phyloP scores from a whole-genome alignment of 1,284 basidiomycete species.

The Cutaneotrichosporon sp. region DNA sequence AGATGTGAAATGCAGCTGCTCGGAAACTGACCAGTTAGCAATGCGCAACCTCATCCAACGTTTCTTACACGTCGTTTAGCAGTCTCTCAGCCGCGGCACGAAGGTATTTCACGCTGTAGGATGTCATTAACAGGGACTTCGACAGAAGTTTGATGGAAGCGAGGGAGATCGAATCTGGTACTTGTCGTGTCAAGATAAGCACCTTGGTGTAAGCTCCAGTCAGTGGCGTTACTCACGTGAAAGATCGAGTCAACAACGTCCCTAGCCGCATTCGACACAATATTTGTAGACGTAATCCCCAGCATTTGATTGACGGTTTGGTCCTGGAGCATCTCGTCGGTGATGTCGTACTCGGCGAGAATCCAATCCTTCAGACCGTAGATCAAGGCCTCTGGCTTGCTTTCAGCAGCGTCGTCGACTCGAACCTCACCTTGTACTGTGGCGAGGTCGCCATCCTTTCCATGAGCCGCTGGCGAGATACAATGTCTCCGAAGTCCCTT shows the following conservation, averaged over 20 bases:
- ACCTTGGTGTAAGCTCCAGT: background rate
- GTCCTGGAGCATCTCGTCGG: background rate
- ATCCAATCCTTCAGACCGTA: constrained; percentile 83
- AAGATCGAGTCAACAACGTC: background rate
- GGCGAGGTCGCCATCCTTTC: constrained; percentile 70
- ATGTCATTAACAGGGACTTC: background rate
- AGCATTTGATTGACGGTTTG: background rate
- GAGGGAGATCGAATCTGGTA: background rate
- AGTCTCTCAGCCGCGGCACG: background rate
- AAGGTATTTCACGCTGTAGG: background rate
- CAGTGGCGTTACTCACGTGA: background rate
- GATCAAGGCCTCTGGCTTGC: constrained; percentile 69
- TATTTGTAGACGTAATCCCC: background rate
- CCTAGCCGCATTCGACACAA: background rate
- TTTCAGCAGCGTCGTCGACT: constrained; percentile 3
- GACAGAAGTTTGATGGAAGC: background rate
- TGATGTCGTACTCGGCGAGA: constrained; percentile 65
- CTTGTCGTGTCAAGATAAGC: constrained; percentile 1
- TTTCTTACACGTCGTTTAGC: background rate
- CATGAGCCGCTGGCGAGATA: constrained; percentile 46
- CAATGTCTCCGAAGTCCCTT: background rate
- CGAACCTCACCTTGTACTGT: background rate
- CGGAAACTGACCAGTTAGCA: background rate
- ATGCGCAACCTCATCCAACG: background rate
- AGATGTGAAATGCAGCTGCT: background rate